Conservation (phyloP, 768 basidiomycete species). For the Cystofilobasidium ferigula region DNA sequence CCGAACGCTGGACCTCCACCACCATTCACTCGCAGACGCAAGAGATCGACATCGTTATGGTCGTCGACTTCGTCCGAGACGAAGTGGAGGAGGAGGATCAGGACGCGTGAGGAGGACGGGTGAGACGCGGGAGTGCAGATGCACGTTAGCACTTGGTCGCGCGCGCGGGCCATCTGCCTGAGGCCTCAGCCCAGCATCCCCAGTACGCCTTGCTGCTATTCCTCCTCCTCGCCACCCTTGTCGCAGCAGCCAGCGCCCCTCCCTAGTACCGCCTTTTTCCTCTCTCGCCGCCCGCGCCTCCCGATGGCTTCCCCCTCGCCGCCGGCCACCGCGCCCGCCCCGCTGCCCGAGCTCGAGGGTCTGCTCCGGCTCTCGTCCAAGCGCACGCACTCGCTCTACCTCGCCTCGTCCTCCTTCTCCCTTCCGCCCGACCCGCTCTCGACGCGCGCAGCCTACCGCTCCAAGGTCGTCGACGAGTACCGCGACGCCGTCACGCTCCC, state of each 20-base stretch:
- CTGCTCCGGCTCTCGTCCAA: not conserved
- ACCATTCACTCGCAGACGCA: too few species aligned
- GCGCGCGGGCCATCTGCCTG: too few species aligned
- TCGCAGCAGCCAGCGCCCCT: too few species aligned
- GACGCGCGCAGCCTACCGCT: not conserved
- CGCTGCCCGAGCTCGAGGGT: not conserved
- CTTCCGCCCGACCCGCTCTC: not conserved
- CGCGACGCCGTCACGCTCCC: not conserved
- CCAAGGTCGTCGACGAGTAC: slow-evolving; percentile 1
- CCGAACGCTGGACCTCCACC: too few species aligned
- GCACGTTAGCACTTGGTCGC: too few species aligned
- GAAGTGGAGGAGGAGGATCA: too few species aligned
- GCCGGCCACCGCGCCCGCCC: not conserved
- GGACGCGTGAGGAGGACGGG: too few species aligned
- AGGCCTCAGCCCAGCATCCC: too few species aligned
- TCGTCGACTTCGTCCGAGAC: too few species aligned
- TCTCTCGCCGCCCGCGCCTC: not conserved
- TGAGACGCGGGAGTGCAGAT: too few species aligned
- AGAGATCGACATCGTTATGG: too few species aligned
- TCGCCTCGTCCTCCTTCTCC: not conserved
- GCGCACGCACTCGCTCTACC: slow-evolving; percentile 7
- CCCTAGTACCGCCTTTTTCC: not conserved
- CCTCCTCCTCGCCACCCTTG: not conserved
- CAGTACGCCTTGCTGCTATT: too few species aligned
- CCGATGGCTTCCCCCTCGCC: slow-evolving; percentile 7